phyloP scores from a whole-genome alignment of 768 basidiomycete genomes.

The Lactarius indigo region DNA sequence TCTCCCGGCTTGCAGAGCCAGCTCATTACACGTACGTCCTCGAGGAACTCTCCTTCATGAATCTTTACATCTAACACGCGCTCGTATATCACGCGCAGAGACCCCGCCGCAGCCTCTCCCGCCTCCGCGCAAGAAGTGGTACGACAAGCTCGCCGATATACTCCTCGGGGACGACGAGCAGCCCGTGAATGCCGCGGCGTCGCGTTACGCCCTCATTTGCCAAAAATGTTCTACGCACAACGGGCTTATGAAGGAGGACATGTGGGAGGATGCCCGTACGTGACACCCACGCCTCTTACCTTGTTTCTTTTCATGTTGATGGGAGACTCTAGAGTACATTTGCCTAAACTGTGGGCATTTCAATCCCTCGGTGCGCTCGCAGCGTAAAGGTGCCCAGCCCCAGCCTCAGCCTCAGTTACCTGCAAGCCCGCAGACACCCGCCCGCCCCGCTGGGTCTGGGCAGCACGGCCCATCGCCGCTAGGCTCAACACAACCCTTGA shows the following conservation, averaged over 20 bases:
- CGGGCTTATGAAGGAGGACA: slow-evolving; percentile 76
- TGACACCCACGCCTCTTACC: slow-evolving; percentile 25
- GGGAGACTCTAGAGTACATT: slow-evolving; percentile 57
- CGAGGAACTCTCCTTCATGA: not conserved
- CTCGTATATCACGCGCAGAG: slow-evolving; percentile 28
- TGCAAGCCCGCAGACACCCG: slow-evolving; percentile 6
- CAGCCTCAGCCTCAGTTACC: not conserved
- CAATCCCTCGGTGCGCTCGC: slow-evolving; percentile 48
- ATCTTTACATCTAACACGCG: not conserved
- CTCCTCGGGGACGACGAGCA: slow-evolving; percentile 78
- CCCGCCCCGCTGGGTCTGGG: not conserved
- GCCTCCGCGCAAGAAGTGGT: slow-evolving; percentile 71
- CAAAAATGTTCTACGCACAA: slow-evolving; percentile 86
- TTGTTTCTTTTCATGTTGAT: not conserved
- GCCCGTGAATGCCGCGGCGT: slow-evolving; percentile 35
- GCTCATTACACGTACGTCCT: slow-evolving; percentile 37
- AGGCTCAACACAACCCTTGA: not conserved
- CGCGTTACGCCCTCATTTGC: slow-evolving; percentile 83
- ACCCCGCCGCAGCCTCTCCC: slow-evolving; percentile 41
- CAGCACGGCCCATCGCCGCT: not conserved
- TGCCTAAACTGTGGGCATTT: slow-evolving; percentile 87
- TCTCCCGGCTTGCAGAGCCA: slow-evolving; percentile 34
- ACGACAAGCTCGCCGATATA: slow-evolving; percentile 84
- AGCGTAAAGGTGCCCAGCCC: not conserved
- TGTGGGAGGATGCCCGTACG: slow-evolving; percentile 82